Conservation (phyloP, 2,329 filamentous ascomycete species). For the Cordyceps militaris region DNA sequence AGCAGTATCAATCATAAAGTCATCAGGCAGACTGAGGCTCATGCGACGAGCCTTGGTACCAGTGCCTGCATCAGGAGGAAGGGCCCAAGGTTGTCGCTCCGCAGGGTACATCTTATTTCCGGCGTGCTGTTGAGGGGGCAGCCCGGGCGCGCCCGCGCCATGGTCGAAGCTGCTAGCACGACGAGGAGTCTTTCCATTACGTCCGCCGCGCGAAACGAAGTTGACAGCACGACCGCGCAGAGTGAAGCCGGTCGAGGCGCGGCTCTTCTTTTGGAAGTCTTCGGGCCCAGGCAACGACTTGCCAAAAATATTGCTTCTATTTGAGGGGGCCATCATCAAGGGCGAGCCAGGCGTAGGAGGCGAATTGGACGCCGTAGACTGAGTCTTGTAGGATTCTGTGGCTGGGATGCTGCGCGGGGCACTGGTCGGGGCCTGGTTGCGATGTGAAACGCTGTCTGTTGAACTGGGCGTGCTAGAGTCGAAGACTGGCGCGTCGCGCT, state of each 20-base stretch:
- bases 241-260: slow-evolving; percentile 43
- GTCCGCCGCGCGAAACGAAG: slow-evolving; percentile 31
- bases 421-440: slow-evolving; percentile 31
- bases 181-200: slow-evolving; percentile 19
- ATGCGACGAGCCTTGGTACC: slow-evolving; percentile 73
- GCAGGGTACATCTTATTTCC: slow-evolving; percentile 23
- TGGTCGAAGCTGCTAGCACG: slow-evolving; percentile 46
- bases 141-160: slow-evolving; percentile 21
- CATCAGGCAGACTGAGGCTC: slow-evolving; percentile 66
- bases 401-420: slow-evolving; percentile 18
- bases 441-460: slow-evolving; percentile 18
- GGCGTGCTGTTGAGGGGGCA: slow-evolving; percentile 18
- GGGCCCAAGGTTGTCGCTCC: slow-evolving; percentile 47
- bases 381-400: slow-evolving; percentile 32
- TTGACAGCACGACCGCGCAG: slow-evolving; percentile 42
- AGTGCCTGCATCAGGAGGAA: slow-evolving; percentile 61
- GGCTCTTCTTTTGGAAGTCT: slow-evolving; percentile 45
- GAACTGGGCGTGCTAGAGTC: slow-evolving; percentile 16
- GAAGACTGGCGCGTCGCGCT: slow-evolving; percentile 19
- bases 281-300: slow-evolving; percentile 32
- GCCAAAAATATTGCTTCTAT: slow-evolving; percentile 20
- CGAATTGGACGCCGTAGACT: slow-evolving; percentile 43
- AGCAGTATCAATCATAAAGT: slow-evolving; percentile 64
- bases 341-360: slow-evolving; percentile 44
- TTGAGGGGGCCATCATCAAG: slow-evolving; percentile 33